Conservation (phyloP, 1,284 basidiomycete genomes). For the Inonotus obliquus region DNA sequence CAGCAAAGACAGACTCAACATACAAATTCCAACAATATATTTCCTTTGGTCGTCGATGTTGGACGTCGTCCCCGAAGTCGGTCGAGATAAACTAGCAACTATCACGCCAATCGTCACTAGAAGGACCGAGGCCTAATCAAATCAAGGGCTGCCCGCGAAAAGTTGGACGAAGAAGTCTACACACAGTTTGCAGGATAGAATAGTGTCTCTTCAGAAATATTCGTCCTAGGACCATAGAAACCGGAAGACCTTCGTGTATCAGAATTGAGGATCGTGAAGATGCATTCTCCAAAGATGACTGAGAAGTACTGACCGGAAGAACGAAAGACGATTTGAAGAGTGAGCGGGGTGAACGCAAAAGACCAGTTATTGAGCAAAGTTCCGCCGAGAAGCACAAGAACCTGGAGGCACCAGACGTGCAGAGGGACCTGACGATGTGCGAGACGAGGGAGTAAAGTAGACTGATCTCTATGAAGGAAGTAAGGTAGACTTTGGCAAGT, state of each 20-base stretch:
- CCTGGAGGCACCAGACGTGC: slow-evolving; percentile 70
- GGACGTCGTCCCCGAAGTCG: slow-evolving; percentile 32
- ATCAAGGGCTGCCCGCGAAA: neutral
- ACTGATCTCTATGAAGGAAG: slow-evolving; percentile 40
- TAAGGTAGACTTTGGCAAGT: slow-evolving; percentile 53
- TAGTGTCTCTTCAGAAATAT: slow-evolving; percentile 58
- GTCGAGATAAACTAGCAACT: slow-evolving; percentile 67
- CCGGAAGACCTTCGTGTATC: slow-evolving; percentile 63
- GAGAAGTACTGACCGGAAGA: slow-evolving; percentile 61
- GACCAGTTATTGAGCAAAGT: slow-evolving; percentile 83
- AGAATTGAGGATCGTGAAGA: neutral
- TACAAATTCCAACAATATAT: slow-evolving; percentile 66
- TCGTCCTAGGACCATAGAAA: slow-evolving; percentile 66
- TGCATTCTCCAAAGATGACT: neutral
- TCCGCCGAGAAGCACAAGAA: slow-evolving; percentile 65
- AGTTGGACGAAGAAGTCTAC: slow-evolving; percentile 21
- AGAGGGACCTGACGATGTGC: slow-evolving; percentile 71
- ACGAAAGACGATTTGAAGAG: slow-evolving; percentile 85
- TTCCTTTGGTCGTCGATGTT: slow-evolving; percentile 35
- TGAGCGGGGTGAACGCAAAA: slow-evolving; percentile 78
- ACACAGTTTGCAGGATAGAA: slow-evolving; percentile 57
- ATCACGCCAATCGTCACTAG: slow-evolving; percentile 75
- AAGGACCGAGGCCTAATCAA: slow-evolving; percentile 54
- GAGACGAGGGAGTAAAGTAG: slow-evolving; percentile 41
- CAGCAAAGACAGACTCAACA: slow-evolving; percentile 69